Evolutionary conservation across 352 stramenopile species (phyloP).

Genomic region (Hyaloperonospora brassicae): DNA sequence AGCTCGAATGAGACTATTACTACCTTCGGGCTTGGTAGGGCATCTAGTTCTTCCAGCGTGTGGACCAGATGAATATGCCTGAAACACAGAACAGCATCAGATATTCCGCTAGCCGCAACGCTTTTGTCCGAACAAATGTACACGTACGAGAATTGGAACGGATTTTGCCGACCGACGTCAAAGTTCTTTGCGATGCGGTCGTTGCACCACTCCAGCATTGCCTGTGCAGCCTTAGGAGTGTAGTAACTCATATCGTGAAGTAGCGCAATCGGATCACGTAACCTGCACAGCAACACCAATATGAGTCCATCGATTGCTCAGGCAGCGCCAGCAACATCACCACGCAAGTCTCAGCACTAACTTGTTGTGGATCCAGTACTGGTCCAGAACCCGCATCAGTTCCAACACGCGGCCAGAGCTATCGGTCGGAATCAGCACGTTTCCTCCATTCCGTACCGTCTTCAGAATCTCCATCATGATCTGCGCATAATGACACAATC

Average conservation of each 20-base stretch:
- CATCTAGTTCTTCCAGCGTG: conserved; percentile 81
- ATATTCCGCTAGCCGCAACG: conserved; percentile 2
- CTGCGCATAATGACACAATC: conserved; percentile 25
- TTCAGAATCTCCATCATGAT: conserved; percentile 92
- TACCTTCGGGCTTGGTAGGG: conserved; percentile 74
- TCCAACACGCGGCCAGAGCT: conserved; percentile 92
- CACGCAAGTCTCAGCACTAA: conserved; percentile 28
- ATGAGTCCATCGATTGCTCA: conserved; percentile 6
- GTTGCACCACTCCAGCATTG: conserved; percentile 88
- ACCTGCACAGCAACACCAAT: conserved; percentile 22
- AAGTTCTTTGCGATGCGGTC: conserved; percentile 88
- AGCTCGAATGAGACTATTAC: background rate
- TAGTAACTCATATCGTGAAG: conserved; percentile 88
- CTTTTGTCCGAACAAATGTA: background rate
- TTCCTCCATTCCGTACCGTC: conserved; percentile 87
- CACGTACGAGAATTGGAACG: conserved; percentile 82
- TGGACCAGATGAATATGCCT: conserved; percentile 86
- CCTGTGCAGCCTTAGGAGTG: conserved; percentile 78
- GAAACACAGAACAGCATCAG: background rate
- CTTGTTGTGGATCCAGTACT: conserved; percentile 95
- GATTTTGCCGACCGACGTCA: conserved; percentile 80
- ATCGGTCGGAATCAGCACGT: conserved; percentile 93
- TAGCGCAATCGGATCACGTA: conserved; percentile 77
- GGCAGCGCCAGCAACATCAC: background rate
- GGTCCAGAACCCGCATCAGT: conserved; percentile 90